Conservation (phyloP, 768 basidiomycete species). For the Leucogyrophana mollusca region DNA sequence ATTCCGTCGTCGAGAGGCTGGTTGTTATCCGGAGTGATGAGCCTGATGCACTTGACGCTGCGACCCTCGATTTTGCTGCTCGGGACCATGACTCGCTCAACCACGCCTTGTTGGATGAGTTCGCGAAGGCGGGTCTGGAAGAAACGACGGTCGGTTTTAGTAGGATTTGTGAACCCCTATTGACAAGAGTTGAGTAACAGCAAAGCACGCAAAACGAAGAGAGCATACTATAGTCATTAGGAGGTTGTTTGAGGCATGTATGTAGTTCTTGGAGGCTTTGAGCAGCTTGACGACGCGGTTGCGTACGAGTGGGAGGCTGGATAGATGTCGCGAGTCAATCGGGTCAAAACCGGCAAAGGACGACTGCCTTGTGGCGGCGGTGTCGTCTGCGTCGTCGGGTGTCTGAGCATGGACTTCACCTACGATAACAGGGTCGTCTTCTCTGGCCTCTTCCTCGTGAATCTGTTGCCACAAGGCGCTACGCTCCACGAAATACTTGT, state of each 20-base stretch:
- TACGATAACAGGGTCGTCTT: slow-evolving; percentile 19
- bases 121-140: slow-evolving; percentile 75
- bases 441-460: slow-evolving; percentile 60
- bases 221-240: slow-evolving; percentile 68
- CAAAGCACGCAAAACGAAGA: not conserved
- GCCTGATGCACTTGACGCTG: slow-evolving; percentile 63
- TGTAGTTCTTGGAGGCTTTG: slow-evolving; percentile 63
- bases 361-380: slow-evolving; percentile 14
- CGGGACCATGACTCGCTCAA: slow-evolving; percentile 75
- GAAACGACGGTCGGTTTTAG: slow-evolving; percentile 77
- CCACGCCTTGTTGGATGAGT: slow-evolving; percentile 66
- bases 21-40: slow-evolving; percentile 46
- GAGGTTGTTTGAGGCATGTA: slow-evolving; percentile 74
- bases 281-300: slow-evolving; percentile 71
- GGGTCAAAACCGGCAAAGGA: slow-evolving; percentile 57
- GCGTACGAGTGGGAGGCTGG: slow-evolving; percentile 70
- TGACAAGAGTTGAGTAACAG: not conserved
- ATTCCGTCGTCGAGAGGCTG: slow-evolving; percentile 33
- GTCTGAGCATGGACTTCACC: slow-evolving; percentile 11
- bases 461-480: slow-evolving; percentile 77
- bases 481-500: slow-evolving; percentile 80
- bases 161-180: slow-evolving; percentile 76
- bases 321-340: slow-evolving; percentile 76
- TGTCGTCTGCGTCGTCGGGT: slow-evolving; percentile 16
- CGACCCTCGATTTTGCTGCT: slow-evolving; percentile 48